These are phyloP conservation scores for Sclerotinia sclerotiorum DNA, from an alignment of 2,329 filamentous ascomycete genomes.

Conservation along the genomic window DNA sequence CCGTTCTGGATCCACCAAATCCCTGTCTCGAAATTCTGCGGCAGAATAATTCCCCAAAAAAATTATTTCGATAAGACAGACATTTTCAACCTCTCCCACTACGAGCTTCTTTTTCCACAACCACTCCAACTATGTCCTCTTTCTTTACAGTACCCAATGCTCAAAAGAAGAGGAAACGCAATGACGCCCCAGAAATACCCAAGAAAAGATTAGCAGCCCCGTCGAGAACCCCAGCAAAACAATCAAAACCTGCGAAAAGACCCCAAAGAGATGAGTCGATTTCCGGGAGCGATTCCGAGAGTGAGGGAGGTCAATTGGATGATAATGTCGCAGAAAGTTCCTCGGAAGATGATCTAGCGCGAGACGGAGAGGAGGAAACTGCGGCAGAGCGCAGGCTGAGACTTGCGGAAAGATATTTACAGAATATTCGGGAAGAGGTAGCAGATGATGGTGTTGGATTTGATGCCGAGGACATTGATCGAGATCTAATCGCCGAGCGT, in stretches of 20 bases:
- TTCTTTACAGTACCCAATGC: conserved; percentile 90
- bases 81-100: conserved; percentile 20
- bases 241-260: conserved; percentile 45
- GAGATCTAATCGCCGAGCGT: conserved; percentile 86
- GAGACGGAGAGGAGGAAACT: conserved; percentile 69
- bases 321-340: conserved; percentile 55
- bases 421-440: conserved; percentile 81
- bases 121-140: conserved; percentile 68
- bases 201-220: conserved; percentile 59
- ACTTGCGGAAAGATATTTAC: conserved; percentile 87
- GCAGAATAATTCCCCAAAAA: conserved; percentile 27
- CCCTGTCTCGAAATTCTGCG: conserved; percentile 25
- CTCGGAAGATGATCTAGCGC: conserved; percentile 61
- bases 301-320: conserved; percentile 54
- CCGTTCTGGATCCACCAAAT: conserved; percentile 6
- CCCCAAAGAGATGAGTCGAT: conserved; percentile 64
- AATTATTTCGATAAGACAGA: conserved; percentile 23
- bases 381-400: conserved; percentile 83
- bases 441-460: conserved; percentile 72
- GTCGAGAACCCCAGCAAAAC: conserved; percentile 30
- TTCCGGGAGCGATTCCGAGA: conserved; percentile 77
- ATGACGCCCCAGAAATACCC: conserved; percentile 52
- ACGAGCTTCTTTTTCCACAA: neutral
- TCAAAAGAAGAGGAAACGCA: conserved; percentile 86
- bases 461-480: conserved; percentile 89